Base-by-base conservation (phyloP, 805 yeast species). In the Saturnispora kantuleensis region DNA sequence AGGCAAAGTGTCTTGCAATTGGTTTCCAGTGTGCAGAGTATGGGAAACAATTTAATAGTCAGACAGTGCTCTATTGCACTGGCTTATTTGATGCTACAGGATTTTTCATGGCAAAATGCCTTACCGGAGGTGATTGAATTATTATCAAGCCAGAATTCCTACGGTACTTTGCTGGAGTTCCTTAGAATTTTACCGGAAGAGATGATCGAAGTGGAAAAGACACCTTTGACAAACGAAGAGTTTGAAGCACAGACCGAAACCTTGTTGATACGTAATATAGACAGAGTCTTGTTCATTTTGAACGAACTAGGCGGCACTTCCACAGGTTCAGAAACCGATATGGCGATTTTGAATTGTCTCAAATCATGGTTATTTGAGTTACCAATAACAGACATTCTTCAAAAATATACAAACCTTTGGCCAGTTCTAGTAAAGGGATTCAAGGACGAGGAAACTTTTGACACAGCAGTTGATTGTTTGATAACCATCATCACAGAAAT, bases 301-400 rank as follows among this genome's bases (percentile, higher is more conserved):
- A 69, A 80, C 34, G 69, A 72, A 38, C 69, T 78, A 48, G 68
- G 75, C 6, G 55, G 51, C 43, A 39, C 51, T 15, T 48, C 52
- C 30, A 11, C 51, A 3, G 41, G 53, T 4, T 63, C 62, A 44
- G 52, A 66, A 3, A 50, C 68, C 0, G 66, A 62, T 48, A 53
- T 73, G 2, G 62, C 76, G 42, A 70, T 87, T 5, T 70, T 90
- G 46, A 81, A 79, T 50, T 84, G 95, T 63, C 67, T 94, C 46
- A 80, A 81, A 53, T 83, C 94, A 16, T 93, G 99, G 99, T 80
- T 93, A 48, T 74, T 73, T 50, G 98, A 94, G 60, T 77, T 87
- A 40, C 84, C 90, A 3, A 71, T 90, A 26, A 80, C 76, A 42
- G 72, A 77, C 39, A 66, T 93, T n/a, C 63, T 90, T 36, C 64